These are phyloP conservation scores for Domatiomyces catenatus DNA, from an alignment of 2,329 filamentous ascomycete species.

Conservation along the genomic window DNA sequence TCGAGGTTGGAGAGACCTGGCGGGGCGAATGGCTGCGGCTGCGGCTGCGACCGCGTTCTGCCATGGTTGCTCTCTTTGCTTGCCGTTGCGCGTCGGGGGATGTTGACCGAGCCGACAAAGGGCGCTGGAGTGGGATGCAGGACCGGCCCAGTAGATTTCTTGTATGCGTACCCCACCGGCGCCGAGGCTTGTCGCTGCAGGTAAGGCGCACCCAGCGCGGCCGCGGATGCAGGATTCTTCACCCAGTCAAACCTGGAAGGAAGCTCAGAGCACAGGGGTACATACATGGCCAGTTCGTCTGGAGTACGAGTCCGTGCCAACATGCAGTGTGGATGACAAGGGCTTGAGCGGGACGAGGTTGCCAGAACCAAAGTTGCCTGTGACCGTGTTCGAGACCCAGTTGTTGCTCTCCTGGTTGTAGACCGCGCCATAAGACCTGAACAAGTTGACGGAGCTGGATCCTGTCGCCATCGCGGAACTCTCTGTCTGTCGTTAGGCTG, in stretches of 20 bases:
- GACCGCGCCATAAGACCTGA: slow-evolving; percentile 10
- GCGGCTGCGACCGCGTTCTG: not conserved
- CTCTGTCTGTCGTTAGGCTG: not conserved
- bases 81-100: slow-evolving; percentile 14
- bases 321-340: slow-evolving; percentile 12
- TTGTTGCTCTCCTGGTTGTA: slow-evolving; percentile 12
- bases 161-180: slow-evolving; percentile 4
- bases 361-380: slow-evolving; percentile 1
- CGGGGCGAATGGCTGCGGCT: not conserved
- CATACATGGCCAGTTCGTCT: slow-evolving; percentile 21
- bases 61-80: not conserved
- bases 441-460: not conserved
- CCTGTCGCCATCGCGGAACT: not conserved
- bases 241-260: slow-evolving; percentile 14
- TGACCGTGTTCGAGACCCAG: slow-evolving; percentile 7
- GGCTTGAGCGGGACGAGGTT: slow-evolving; percentile 12
- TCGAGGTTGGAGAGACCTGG: slow-evolving; percentile 20
- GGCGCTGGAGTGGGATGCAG: not conserved
- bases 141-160: not conserved
- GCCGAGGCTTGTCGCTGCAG: slow-evolving; percentile 16
- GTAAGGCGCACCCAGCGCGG: slow-evolving; percentile 10
- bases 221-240: slow-evolving; percentile 9
- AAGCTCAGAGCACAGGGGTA: slow-evolving; percentile 8
- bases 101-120: slow-evolving; percentile 14
- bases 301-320: slow-evolving; percentile 27